Conservation (phyloP, 2,329 filamentous ascomycete genomes). For the Fusarium albosuccineum region DNA sequence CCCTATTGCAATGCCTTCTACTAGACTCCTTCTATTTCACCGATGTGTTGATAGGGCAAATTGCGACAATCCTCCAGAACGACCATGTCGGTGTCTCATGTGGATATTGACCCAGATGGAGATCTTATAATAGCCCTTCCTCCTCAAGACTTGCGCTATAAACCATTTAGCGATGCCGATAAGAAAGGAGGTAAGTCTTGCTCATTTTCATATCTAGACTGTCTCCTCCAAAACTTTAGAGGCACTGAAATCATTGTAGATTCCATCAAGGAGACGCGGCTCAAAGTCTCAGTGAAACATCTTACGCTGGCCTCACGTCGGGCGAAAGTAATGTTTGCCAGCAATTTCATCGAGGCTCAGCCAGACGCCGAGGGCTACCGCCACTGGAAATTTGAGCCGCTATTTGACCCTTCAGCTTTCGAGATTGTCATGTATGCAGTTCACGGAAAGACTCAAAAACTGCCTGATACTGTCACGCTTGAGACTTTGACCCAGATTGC, state of each 20-base stretch:
- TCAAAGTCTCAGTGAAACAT: conserved; percentile 19
- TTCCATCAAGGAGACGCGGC: background rate
- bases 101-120: conserved; percentile 4
- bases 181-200: too few relatives aligned
- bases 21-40: too few relatives aligned
- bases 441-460: background rate
- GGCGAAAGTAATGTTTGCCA: conserved; percentile 8
- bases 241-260: background rate
- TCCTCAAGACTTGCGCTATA: fast-evolving
- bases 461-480: background rate
- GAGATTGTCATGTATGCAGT: conserved; percentile 3
- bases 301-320: conserved; percentile 5
- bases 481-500: background rate
- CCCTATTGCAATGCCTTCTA: too few relatives aligned
- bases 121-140: background rate
- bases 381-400: conserved; percentile 4
- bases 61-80: too few relatives aligned
- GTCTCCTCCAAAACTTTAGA: too few relatives aligned
- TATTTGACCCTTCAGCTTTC: background rate
- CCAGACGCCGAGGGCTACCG: background rate
- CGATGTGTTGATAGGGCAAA: too few relatives aligned
- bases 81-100: background rate
- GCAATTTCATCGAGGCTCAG: background rate
- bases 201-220: too few relatives aligned
- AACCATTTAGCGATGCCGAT: too few relatives aligned